Evolutionary conservation across 2,329 filamentous ascomycete genomes (phyloP).

Genomic region (Keithomyces neogunnii): DNA sequence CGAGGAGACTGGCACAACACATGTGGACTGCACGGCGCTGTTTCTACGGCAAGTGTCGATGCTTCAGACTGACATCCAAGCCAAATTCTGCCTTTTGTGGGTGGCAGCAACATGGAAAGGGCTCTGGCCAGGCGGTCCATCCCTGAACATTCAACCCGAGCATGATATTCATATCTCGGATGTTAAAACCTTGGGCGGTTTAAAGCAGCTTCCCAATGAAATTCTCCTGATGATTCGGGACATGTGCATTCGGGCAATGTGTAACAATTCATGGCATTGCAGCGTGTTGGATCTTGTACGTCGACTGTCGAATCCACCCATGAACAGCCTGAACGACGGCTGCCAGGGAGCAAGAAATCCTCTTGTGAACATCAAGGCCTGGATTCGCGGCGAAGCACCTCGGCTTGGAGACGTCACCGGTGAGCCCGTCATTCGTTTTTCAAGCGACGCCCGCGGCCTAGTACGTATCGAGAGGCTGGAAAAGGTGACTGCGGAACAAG

Average conservation of each 20-base stretch:
- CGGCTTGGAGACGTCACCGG: background rate
- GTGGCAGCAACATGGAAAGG: constrained; percentile 4
- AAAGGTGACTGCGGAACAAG: background rate
- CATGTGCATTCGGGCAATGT: background rate
- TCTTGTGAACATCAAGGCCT: constrained; percentile 2
- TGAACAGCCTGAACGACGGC: background rate
- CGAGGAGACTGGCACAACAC: constrained; percentile 1
- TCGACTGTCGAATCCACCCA: background rate
- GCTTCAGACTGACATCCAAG: background rate
- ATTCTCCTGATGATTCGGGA: constrained; percentile 1
- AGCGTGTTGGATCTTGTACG: background rate
- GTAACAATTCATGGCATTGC: background rate
- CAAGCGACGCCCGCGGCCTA: background rate
- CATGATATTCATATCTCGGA: background rate
- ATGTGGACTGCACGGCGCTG: background rate
- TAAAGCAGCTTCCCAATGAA: too few relatives aligned
- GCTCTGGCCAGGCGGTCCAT: constrained; percentile 3
- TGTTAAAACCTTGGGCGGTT: background rate
- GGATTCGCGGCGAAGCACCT: background rate
- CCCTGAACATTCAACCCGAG: background rate
- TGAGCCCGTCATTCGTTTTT: background rate
- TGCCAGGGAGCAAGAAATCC: background rate
- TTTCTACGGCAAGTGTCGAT: background rate
- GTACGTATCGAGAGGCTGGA: constrained; percentile 2
- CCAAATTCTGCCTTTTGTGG: background rate